Evolutionary conservation across 805 yeast genomes (phyloP).

Genomic region (Candida succiphila): DNA sequence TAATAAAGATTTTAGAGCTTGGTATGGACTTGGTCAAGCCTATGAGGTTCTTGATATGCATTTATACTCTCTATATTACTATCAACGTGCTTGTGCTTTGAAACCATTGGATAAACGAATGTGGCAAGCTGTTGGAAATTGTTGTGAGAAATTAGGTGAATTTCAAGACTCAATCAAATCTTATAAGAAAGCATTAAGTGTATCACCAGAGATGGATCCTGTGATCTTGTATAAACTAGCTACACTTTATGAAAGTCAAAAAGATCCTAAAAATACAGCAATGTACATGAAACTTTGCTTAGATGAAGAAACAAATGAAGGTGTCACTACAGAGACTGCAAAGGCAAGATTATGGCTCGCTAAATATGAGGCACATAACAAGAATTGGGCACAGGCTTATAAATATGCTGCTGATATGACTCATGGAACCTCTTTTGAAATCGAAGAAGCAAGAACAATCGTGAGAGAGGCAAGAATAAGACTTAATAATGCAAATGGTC

Average conservation of each 20-base stretch:
- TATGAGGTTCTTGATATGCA: slow-evolving; percentile 96
- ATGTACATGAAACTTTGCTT: slow-evolving; percentile 58
- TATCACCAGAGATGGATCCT: slow-evolving; percentile 41
- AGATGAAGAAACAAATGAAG: slow-evolving; percentile 55
- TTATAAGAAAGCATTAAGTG: slow-evolving; percentile 63
- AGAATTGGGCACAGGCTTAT: slow-evolving; percentile 60
- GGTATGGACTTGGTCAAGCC: slow-evolving; percentile 99
- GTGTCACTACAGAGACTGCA: slow-evolving; percentile 60
- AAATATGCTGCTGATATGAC: slow-evolving; percentile 62
- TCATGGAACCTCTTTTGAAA: slow-evolving; percentile 70
- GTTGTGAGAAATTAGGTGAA: slow-evolving; percentile 73
- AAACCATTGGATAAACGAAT: slow-evolving; percentile 86
- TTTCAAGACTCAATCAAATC: slow-evolving; percentile 68
- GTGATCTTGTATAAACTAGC: slow-evolving; percentile 60
- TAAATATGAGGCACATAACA: slow-evolving; percentile 43
- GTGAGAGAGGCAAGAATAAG: slow-evolving; percentile 67
- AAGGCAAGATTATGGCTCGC: slow-evolving; percentile 88
- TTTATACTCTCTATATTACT: slow-evolving; percentile 82
- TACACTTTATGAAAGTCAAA: slow-evolving; percentile 45
- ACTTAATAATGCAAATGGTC: slow-evolving; percentile 17
- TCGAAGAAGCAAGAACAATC: slow-evolving; percentile 81
- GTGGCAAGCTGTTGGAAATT: slow-evolving; percentile 93
- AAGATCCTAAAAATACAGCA: slow-evolving; percentile 43
- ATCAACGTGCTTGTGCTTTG: slow-evolving; percentile 80
- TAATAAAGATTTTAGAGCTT: slow-evolving; percentile 84